These are phyloP conservation scores for Pestalotiopsis sp. DNA, from an alignment of 2,329 filamentous ascomycete species.

Conservation along the genomic window DNA sequence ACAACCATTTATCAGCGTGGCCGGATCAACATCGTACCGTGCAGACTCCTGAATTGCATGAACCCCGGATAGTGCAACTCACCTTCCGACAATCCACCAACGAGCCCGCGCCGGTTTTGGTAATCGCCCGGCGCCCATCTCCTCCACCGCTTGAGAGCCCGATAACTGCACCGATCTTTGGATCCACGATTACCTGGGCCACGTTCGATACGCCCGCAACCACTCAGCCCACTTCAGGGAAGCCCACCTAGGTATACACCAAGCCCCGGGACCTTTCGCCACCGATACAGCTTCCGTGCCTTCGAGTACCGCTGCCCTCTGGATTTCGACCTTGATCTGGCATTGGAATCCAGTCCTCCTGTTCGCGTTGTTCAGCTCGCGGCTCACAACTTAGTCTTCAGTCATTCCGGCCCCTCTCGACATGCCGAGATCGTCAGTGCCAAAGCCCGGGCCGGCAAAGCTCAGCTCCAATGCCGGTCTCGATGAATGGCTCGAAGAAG, in stretches of 20 bases:
- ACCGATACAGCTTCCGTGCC: background rate
- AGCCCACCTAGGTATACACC: background rate
- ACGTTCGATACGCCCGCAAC: background rate
- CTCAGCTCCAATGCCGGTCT: conserved; percentile 82
- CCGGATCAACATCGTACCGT: too few species aligned
- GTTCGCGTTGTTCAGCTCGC: background rate
- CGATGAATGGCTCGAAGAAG: conserved; percentile 95
- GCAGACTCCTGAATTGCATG: background rate
- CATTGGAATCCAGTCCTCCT: background rate
- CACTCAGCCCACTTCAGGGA: background rate
- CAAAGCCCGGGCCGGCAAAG: conserved; percentile 88
- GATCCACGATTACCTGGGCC: background rate
- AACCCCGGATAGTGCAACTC: background rate
- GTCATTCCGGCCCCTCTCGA: background rate
- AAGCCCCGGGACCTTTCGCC: background rate
- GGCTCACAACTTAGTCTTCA: background rate
- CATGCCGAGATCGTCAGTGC: conserved; percentile 49
- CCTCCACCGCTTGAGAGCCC: background rate
- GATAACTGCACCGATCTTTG: background rate
- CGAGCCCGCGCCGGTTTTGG: background rate
- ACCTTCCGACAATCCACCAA: background rate
- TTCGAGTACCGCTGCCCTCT: background rate
- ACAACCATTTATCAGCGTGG: too few species aligned
- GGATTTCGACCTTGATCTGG: background rate
- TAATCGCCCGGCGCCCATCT: background rate